These are phyloP conservation scores for Lathyrus tuberosus DNA, from an alignment of 306 rosid species.

Conservation along the genomic window DNA sequence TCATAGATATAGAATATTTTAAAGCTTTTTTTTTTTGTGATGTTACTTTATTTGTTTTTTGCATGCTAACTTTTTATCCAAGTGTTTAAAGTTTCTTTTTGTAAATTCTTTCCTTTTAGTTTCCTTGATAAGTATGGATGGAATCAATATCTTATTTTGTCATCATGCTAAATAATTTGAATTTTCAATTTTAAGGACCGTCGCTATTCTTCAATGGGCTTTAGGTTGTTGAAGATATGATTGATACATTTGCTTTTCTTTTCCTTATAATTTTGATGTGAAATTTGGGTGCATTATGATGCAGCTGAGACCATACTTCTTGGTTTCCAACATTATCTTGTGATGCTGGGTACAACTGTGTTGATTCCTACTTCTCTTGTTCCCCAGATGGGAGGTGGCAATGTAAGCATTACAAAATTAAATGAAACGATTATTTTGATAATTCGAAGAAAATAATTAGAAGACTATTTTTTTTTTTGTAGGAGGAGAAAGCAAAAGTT, in stretches of 20 bases:
- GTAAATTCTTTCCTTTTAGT: constrained; percentile 40
- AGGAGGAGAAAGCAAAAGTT: constrained; percentile 96
- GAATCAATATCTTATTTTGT: not conserved
- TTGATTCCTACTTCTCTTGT: constrained; percentile 94
- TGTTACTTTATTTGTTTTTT: constrained; percentile 32
- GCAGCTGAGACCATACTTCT: constrained; percentile 99
- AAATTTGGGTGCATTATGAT: constrained; percentile 45
- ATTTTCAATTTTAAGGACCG: not conserved
- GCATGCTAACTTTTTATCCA: constrained; percentile 28
- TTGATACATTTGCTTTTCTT: constrained; percentile 20
- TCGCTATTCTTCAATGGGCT: not conserved
- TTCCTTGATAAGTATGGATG: constrained; percentile 28
- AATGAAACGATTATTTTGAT: not conserved
- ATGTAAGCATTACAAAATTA: constrained; percentile 59
- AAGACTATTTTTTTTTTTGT: constrained; percentile 10
- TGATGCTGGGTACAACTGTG: constrained; percentile 96
- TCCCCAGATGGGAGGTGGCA: constrained; percentile 99
- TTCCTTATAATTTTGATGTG: constrained; percentile 37
- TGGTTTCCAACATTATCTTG: too few species aligned
- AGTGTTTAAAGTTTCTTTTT: too few species aligned
- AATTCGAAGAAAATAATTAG: constrained; percentile 18
- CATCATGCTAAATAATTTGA: constrained; percentile 19
- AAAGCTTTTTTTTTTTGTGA: constrained; percentile 22
- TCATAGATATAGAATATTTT: constrained; percentile 38
- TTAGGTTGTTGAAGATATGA: constrained; percentile 25